Base-by-base conservation (phyloP, 176 grass and related monocot genomes). In the Pontederia crassipes region DNA sequence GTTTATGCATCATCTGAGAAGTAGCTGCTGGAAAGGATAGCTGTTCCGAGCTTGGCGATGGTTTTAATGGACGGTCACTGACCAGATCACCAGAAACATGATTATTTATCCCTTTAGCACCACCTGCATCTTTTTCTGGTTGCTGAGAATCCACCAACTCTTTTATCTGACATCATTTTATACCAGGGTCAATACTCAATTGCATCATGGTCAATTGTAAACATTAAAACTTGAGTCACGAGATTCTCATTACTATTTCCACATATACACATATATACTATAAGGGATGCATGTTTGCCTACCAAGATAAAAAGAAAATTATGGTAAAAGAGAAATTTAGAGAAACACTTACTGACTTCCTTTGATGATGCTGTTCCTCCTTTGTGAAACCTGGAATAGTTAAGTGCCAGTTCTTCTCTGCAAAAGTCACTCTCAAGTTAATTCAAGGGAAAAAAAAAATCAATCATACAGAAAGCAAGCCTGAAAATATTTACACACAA, bases 371-470 rank as follows among this genome's bases (percentile, higher is more conserved):
- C 49, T 93, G 83, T 55, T 88, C 88, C 57, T 89, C 88, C 74
- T 73, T 93, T 59, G 88, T 85, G 76, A 81, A 99, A 66, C 94
- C 94, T 72, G 94, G 94, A 63, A 99, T 49, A 49, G 88, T 68
- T 49, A 93, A 74, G 45, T 89, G 71, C 88, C 84, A 99, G 78
- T 85, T 86, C 89, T 46, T 81, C 67, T 99, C 94, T 99, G 80
- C 73, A 67, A 46, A 55, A 74, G 35, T 48, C 16, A 14, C 26
- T 8, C 40, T 28, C 40, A 56, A 28, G 16, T 60, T 64, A 55
- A 1, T 15, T 50, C 8, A 27, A 64, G 47, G 11, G 73, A 69
- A 70, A 32, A 66, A 72, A 62, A 47, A 48, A 24, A 28, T 55
- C n/a, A 51, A 35, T 61, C 48, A 17, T 35, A 73, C 55, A 46